Base-by-base conservation (phyloP, 2,329 filamentous ascomycete species). In the Fusarium mangiferae region DNA sequence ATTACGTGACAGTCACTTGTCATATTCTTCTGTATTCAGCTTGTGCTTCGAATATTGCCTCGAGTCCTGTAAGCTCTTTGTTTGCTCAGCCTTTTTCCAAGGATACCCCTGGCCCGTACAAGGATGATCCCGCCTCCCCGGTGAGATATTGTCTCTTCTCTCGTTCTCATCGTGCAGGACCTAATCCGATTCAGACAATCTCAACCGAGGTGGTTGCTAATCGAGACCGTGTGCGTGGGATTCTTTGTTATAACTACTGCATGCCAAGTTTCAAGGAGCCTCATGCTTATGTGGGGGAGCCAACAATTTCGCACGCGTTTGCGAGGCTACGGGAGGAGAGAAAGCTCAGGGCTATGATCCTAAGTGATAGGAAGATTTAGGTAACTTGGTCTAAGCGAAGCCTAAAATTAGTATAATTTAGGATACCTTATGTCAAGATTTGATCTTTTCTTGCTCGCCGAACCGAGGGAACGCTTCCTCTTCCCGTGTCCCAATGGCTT, bases 81-180 rank as follows among this genome's bases (percentile, higher is more conserved):
- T 60, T 42, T 20, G n/a, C 14, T 52, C 38, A 30, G 36, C 45
- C 30, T n/a, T 26, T n/a, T 26, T 11, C 17, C 60, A 17, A 36
- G 18, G 63, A 26, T 18, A 38, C 35, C 63, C 48, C 38, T 57
- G 60, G 14, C 10, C 5, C 17, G 5, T 28, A 9, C 60, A 42
- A 24, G n/a, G 33, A 20, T 38, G 12, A 15, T 24, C 13, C 63
- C 63, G 42, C 9, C 18, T 49, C 41, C 49, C 49, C 60, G 42
- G 41, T 38, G 48, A 26, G 42, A 49, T 57, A 24, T 64, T 56
- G 3, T 38, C 64, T 68, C 66, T 68, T 68, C 30, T 24, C 66
- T 52, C 65, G 33, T 69, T 38, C 18, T 33, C 20, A 36, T 55
- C 46, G 18, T 33, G 9, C 11, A 24, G 24, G 36, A 45, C 28